phyloP scores from a whole-genome alignment of 2,329 filamentous ascomycete genomes.

The Ceratocystis diversiconidia region DNA sequence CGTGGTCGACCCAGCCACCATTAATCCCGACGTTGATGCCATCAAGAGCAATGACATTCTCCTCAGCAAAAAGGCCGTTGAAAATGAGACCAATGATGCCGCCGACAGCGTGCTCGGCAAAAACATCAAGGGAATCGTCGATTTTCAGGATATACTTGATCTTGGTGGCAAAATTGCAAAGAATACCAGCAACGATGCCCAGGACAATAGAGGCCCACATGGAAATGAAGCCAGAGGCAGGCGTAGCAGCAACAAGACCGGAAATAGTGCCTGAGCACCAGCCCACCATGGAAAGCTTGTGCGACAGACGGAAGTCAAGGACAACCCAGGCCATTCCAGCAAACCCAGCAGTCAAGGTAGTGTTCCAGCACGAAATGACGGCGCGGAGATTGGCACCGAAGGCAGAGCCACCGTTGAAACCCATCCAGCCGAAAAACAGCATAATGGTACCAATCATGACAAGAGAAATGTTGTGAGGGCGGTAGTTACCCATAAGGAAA shows the following conservation, averaged over 20 bases:
- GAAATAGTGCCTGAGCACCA: conserved; percentile 61
- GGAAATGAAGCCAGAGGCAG: conserved; percentile 52
- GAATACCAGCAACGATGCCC: conserved; percentile 50
- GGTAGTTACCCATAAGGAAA: conserved; percentile 99
- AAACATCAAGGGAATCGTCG: conserved; percentile 58
- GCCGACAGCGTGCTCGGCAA: conserved; percentile 56
- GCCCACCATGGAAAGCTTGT: conserved; percentile 77
- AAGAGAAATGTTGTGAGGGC: conserved; percentile 94
- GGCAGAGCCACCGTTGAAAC: conserved; percentile 92
- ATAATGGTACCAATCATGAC: conserved; percentile 91
- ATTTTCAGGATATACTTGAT: conserved; percentile 49
- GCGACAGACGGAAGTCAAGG: conserved; percentile 85
- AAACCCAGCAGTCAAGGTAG: conserved; percentile 83
- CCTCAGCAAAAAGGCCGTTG: conserved; percentile 57
- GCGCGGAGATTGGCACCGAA: conserved; percentile 91
- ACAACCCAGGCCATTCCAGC: conserved; percentile 86
- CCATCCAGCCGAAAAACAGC: conserved; percentile 97
- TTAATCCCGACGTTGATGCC: conserved; percentile 54
- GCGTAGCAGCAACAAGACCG: conserved; percentile 55
- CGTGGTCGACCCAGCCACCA: conserved; percentile 63
- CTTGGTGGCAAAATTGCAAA: conserved; percentile 56
- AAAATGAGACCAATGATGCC: conserved; percentile 57
- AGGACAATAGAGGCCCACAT: conserved; percentile 54
- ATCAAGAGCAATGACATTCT: conserved; percentile 59
- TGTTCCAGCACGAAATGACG: conserved; percentile 96